These are phyloP conservation scores for Narthecium ossifragum DNA, from an alignment of 106 monocot species.

Conservation along the genomic window DNA sequence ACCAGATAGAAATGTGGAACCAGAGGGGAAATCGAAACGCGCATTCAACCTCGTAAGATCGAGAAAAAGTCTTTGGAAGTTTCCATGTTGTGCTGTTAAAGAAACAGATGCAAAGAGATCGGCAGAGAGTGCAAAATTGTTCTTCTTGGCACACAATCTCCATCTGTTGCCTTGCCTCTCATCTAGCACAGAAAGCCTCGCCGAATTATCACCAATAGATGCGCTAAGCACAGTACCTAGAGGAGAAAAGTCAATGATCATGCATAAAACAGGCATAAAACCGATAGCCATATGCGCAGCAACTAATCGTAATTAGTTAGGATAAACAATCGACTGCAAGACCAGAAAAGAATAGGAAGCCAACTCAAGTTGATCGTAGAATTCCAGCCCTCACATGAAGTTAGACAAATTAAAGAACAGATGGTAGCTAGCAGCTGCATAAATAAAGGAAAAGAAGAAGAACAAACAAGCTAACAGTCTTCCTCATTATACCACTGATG, in stretches of 20 bases:
- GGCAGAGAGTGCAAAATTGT: conserved; percentile 42
- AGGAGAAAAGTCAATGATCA: conserved; percentile 18
- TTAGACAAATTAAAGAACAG: no score
- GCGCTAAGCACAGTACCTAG: conserved; percentile 72
- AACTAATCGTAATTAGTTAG: no score
- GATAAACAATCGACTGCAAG: no score
- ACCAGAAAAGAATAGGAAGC: no score
- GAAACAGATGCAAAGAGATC: conserved; percentile 69
- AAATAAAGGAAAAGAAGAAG: no score
- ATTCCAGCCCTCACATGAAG: no score
- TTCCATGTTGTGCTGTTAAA: conserved; percentile 66
- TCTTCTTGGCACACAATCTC: conserved; percentile 18
- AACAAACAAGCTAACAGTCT: no score
- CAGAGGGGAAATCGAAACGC: conserved; percentile 69
- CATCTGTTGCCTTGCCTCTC: conserved; percentile 16
- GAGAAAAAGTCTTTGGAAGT: conserved; percentile 78
- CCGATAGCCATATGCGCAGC: no score
- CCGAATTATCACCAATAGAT: conserved; percentile 52
- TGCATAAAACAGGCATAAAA: no score
- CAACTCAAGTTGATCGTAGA: no score
- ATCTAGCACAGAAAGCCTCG: conserved; percentile 19
- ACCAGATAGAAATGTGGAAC: conserved; percentile 44
- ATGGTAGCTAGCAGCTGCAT: no score
- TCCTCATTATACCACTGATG: no score
- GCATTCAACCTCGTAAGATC: conserved; percentile 76